Evolutionary conservation across 2,329 filamentous ascomycete genomes (phyloP), one percentile per base, ranked within the genome.

Genomic region (Neonectria neomacrospora): DNA sequence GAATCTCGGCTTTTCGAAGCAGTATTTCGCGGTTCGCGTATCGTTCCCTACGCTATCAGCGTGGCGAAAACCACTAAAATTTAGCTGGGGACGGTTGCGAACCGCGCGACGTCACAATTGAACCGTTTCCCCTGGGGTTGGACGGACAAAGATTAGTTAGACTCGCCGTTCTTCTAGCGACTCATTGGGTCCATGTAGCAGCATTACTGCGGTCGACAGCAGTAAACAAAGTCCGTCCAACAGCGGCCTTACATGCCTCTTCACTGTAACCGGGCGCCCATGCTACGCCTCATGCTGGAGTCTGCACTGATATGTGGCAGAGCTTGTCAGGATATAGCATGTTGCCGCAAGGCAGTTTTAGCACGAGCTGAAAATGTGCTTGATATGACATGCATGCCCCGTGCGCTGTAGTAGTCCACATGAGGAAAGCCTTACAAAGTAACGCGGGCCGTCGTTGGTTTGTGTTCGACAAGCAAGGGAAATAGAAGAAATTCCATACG

Each of bases 101-200:
- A 55, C 47, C 44, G 44, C 42, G 28, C 53, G 47, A 67, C 67
- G 67, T 71, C 69, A 67, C 61, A 65, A 52, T 62, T 54, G 45
- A 44, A 54, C 59, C 45, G 61, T 59, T 26, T 50, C 54, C 16
- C 32, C 20, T 41, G n/a, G 14, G 14, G 16, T 32, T 22, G 44
- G 61, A 45, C 54, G 34, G 60, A 63, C 34, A 50, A 42, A 54
- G 56, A 53, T 52, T 20, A n/a, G 50, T 51, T 56, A 60, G 57
- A 42, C 39, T 62, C 26, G 34, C 23, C 8, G 28, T 30, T 48
- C 45, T 9, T n/a, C 4, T 2, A 7, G 26, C 45, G 26, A 18
- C 45, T 23, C 16, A 30, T 16, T 18, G 26, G 45, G 45, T 12
- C 42, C 34, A 58, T 47, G 54, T 51, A n/a, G n/a, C 54, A n/a